Percentiles rank a stretch among this genome's conserved stretches.
Evolutionary conservation across 805 yeast species (phyloP).

Genomic region (Ogataea zsoltii): DNA sequence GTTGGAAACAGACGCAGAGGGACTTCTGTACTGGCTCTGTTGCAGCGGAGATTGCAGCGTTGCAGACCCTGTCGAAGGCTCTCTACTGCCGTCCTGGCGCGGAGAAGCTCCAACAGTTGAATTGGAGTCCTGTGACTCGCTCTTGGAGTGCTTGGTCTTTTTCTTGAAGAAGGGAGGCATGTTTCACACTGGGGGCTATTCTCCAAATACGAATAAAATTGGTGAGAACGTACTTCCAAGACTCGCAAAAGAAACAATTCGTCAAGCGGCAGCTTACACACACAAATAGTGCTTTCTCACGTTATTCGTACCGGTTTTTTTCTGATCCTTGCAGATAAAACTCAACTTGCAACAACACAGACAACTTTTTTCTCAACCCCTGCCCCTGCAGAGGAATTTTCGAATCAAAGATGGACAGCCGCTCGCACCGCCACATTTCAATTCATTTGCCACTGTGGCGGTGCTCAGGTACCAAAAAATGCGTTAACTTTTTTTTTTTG

Average conservation of each 20-base stretch:
- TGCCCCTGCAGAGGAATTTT: background rate
- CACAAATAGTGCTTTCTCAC: too few species aligned
- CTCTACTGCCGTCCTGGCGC: conserved; percentile 9
- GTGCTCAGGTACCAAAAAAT: background rate
- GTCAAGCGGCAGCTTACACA: too few species aligned
- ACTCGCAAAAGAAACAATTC: too few species aligned
- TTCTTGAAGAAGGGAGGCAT: conserved; percentile 29
- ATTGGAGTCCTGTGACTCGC: conserved; percentile 15
- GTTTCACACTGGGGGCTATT: too few species aligned
- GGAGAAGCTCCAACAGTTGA: conserved; percentile 13
- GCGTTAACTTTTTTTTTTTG: too few species aligned
- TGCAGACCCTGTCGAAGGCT: conserved; percentile 6
- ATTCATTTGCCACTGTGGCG: background rate
- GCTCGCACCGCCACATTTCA: too few species aligned
- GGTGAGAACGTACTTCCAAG: too few species aligned
- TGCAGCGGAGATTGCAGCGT: conserved; percentile 9
- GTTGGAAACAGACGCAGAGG: conserved; percentile 3
- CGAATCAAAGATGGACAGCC: too few species aligned
- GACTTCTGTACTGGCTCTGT: conserved; percentile 1
- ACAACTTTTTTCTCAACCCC: background rate
- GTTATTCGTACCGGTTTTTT: too few species aligned
- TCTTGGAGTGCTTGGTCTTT: conserved; percentile 20
- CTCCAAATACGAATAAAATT: too few species aligned
- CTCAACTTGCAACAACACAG: conserved; percentile 1
- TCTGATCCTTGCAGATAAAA: too few species aligned